Evolutionary conservation across 1,139 yeast genomes (phyloP), one percentile per base, ranked within the genome.

Genomic region (Saccharomyces hybrid): DNA sequence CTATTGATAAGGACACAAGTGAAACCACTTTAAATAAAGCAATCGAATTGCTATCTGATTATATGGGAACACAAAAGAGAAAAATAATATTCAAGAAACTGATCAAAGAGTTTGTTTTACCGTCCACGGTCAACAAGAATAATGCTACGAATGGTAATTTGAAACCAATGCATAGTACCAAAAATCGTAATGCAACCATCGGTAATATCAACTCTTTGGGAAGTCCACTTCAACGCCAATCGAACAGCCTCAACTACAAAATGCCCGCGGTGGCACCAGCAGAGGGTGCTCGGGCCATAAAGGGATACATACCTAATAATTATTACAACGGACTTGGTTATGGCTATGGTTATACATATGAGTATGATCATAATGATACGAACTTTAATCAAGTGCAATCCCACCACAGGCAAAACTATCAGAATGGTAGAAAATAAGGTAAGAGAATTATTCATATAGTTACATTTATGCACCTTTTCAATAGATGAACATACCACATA

Each of bases 1-100:
- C 63, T 4, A 58, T 59, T 49, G 49, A 51, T 14, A 58, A 57
- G 38, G 54, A 55, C n/a, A 58, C 57, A 48, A 47, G 52, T 19
- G 49, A 53, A 2, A 14, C 3, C 9, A 34, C 42, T 34, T 23
- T 61, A 6, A 47, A 46, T 13, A 56, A 55, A 29, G 62, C 64
- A 5, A 31, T 54, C 6, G 57, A 55, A 38, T 27, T 61, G 5
- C 31, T 62, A 28, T 42, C 52, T 11, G 57, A 56, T 7, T 61
- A 57, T 46, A 29, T 62, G n/a, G 34, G 11, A 25, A 14, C 38
- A 26, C 49, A 50, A 46, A 48, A 19, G 26, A 50, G 5, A 2
- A 38, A 51, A 29, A 48, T 51, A 4, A 29, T 34, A 34, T 34
- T 34, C 5, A 34, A 34, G 9, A 34, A 34, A 14, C 5, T 34